Base-by-base conservation (phyloP, 2,329 filamentous ascomycete species). In the Didymella sp. region DNA sequence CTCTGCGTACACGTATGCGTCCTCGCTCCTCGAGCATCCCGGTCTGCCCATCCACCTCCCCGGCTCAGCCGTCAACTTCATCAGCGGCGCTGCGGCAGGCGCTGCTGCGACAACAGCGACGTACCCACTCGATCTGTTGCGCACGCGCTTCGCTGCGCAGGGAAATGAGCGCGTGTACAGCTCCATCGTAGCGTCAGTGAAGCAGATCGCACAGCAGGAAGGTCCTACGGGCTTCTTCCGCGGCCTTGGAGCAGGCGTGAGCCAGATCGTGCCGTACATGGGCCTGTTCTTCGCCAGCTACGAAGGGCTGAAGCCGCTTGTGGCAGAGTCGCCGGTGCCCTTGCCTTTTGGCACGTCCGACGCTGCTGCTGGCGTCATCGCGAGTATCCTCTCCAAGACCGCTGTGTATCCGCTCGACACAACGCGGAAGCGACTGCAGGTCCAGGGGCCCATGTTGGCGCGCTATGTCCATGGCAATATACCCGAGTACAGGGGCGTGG, bases 91-190 rank as follows among this genome's bases (percentile, higher is more conserved):
- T 2, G 76, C 86, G 0, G 93, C 92, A 2, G 95, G 95, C 40
- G 92, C 89, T 2, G 80, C 88, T 22, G 92, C 93, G 25, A 98
- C 95, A 0, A 87, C 87, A 4, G 79, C 83, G 3, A 98, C 95
- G 53, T 99, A 99, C 78, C 95, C 95, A 21, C 85, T 98, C 51
- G 95, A 99, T 77, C 84, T 99, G 12, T 82, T 99, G 35, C 88
- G 95, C 56, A 99, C 95, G 33, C 88, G 95, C 5, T 99, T 99
- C 76, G 95, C 95, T n/a, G 95, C 95, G 0, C 94, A 98, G 78
- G 94, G 94, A 9, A 87, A 77, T 61, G 82, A 92, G 55, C 87
- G 85, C 44, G 84, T 98, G n/a, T 98, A 99, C 74, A 68, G 78
- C 1, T 91, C 88, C 4, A 81, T 99, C 15, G 67, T 83, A 19